Base-by-base conservation (phyloP, 805 yeast genomes). In the Pichia sporocuriosa region DNA sequence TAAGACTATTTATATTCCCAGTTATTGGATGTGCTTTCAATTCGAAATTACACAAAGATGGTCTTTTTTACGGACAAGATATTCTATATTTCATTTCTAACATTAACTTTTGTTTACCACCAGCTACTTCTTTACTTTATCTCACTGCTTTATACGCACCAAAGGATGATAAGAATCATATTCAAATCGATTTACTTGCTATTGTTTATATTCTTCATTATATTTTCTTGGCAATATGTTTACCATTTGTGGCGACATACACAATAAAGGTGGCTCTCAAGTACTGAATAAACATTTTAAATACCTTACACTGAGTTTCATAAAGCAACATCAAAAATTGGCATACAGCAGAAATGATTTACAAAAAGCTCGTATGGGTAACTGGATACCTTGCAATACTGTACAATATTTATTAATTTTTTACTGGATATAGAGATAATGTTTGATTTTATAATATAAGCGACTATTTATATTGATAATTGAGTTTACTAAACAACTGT, bases 81-180 rank as follows among this genome's bases (percentile, higher is more conserved):
- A 72, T 87, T 47, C 71, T 86, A 10, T 72, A 81, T 32, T 82
- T 90, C 53, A 81, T 89, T 5, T 70, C 83, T 54, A 81, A 83
- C 25, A 67, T 89, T 24, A 77, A 81, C 11, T 84, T 79, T 58
- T 81, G 90, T 0, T 73, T 86, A 44, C 97, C 97, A 0, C 81
- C 85, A 39, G 94, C 96, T 0, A 90, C 97, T 0, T 72, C 93
- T 0, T 81, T 87, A 54, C 81, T 90, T 13, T 90, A 88, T 61
- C 72, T 89, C 50, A 89, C 97, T 2, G 90, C 96, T 3, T 79
- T 86, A 55, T 85, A 81, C 60, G 79, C 89, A 1, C 94, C 93
- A 15, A 76, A 82, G 2, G 65, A 58, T 26, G 54, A 68, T 5
- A 66, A 68, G 2, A 70, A 68, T 28, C 76, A 71, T 48, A 49